phyloP scores from a whole-genome alignment of 495 filamentous ascomycete species.

The Penicillium bialowiezense region DNA sequence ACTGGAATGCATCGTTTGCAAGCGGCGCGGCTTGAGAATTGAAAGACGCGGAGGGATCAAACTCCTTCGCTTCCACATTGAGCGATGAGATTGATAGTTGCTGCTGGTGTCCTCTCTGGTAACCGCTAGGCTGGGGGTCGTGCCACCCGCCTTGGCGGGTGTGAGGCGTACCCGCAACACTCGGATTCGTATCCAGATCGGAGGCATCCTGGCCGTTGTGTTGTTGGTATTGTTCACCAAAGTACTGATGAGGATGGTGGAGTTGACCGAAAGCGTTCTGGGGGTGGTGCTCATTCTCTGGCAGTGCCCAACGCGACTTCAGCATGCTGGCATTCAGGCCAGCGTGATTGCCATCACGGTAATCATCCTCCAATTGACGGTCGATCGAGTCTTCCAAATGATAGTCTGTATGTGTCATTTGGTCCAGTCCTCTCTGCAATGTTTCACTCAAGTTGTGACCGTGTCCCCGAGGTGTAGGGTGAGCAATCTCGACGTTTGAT shows the following conservation, averaged over 20 bases:
- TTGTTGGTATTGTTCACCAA: slow-evolving; percentile 33
- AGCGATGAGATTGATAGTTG: slow-evolving; percentile 71
- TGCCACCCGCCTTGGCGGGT: slow-evolving; percentile 40
- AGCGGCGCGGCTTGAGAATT: slow-evolving; percentile 57
- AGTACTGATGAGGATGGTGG: slow-evolving; percentile 37
- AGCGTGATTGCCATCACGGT: slow-evolving; percentile 34
- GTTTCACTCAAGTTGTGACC: slow-evolving; percentile 66
- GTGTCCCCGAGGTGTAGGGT: slow-evolving; percentile 63
- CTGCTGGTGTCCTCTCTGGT: slow-evolving; percentile 49
- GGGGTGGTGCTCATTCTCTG: slow-evolving; percentile 28
- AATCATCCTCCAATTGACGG: slow-evolving; percentile 66
- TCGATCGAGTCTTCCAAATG: slow-evolving; percentile 73
- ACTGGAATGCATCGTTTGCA: slow-evolving; percentile 53
- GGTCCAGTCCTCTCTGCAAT: slow-evolving; percentile 79
- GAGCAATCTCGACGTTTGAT: slow-evolving; percentile 56
- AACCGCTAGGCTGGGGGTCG: slow-evolving; percentile 37
- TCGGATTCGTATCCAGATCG: slow-evolving; percentile 75
- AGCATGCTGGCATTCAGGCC: slow-evolving; percentile 34
- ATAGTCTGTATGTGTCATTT: slow-evolving; percentile 67
- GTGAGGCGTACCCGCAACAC: slow-evolving; percentile 64
- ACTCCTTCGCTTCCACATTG: slow-evolving; percentile 85
- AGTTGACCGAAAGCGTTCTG: slow-evolving; percentile 28
- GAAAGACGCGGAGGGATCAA: slow-evolving; percentile 68
- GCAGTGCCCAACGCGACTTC: slow-evolving; percentile 39
- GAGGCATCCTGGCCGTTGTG: slow-evolving; percentile 53